Percentiles rank a stretch among this genome's conserved stretches.
These are phyloP conservation scores for Potentilla sterilis DNA, from an alignment of 306 rosid species.

Conservation along the genomic window DNA sequence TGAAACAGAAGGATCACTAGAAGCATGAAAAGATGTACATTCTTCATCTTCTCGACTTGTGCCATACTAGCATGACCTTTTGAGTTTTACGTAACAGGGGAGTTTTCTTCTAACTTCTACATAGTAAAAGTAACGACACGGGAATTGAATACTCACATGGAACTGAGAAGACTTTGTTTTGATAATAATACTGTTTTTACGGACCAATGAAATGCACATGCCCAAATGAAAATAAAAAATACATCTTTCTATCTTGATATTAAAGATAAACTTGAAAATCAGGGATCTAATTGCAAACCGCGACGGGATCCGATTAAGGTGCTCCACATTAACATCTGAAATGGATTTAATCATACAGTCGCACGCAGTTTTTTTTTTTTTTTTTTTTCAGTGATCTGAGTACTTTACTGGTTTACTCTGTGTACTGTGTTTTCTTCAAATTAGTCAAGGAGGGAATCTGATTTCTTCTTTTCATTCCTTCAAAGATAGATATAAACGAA, in stretches of 20 bases:
- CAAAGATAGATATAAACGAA: background rate
- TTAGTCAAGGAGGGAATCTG: background rate
- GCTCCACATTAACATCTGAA: background rate
- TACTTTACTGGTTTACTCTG: background rate
- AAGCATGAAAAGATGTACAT: background rate
- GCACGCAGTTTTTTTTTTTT: background rate
- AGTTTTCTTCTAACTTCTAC: background rate
- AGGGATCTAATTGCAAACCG: background rate
- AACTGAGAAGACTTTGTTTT: background rate
- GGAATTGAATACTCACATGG: background rate
- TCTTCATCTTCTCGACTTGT: background rate
- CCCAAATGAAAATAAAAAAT: background rate
- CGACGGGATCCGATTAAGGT: background rate
- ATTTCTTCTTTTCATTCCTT: background rate
- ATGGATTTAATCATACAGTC: background rate
- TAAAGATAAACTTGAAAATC: background rate
- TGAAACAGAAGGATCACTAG: background rate
- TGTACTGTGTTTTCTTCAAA: too few species aligned
- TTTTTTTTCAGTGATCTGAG: background rate
- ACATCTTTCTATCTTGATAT: background rate
- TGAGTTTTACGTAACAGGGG: background rate
- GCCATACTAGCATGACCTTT: background rate
- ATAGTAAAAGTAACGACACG: background rate
- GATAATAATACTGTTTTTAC: background rate
- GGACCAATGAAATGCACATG: slow-evolving; percentile 7